Base-by-base conservation (phyloP, 2,329 filamentous ascomycete genomes). In the Blastomyces silverae region DNA sequence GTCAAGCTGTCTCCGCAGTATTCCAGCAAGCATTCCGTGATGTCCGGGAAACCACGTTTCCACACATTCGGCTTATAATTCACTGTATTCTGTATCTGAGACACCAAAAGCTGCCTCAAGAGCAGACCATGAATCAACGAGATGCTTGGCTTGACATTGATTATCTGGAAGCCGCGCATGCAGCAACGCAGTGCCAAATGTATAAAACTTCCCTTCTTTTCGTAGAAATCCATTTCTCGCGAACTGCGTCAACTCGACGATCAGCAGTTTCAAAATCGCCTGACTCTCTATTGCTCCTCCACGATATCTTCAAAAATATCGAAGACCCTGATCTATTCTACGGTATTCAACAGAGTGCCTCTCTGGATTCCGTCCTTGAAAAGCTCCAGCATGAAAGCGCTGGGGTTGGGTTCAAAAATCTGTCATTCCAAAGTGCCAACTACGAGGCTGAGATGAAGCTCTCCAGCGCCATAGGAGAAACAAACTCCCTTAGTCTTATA, bases 291-390 rank as follows among this genome's bases (percentile, higher is more conserved):
- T 85, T 90, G 39, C 81, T 95, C 0, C 80, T 97, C 15, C 82
- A 96, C 56, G 81, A 84, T 0, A 92, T 99, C 2, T 99, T 94
- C 74, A 89, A 91, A 73, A 93, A 91, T 66, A 89, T 99, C 58
- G 92, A 97, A 72, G 95, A 99, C 71, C 93, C 92, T 1, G 94
- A 99, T 75, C 89, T 92, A 0, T 99, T 96, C 75, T 99, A 99
- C 73, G 95, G 94, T 3, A 83, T 97, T 8, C 85, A 90, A 53
- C 89, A 95, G 75, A 85, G 85, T 52, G 85, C 91, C 7, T 92
- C 87, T 65, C 78, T 99, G 20, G 81, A 84, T 20, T 91, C 89
- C 13, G 89, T 97, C 0, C 81, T 97, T 65, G 85, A 89, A 61
- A 87, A 90, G 11, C 83, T 97, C 4, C 91, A 96, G 69, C 93